Conservation (phyloP, 305 asterid species). For the Lippia alba region DNA sequence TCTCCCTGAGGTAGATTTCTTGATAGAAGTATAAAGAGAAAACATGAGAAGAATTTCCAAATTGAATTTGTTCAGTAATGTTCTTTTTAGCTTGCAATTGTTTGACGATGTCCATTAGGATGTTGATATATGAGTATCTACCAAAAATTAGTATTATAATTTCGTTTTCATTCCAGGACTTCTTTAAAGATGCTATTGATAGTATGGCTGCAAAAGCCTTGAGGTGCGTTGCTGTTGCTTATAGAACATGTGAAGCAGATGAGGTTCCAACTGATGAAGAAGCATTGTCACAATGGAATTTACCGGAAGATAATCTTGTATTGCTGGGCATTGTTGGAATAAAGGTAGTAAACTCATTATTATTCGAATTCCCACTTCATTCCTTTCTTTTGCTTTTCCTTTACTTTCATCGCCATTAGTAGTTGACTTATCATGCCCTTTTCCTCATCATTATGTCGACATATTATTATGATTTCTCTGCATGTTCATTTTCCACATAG, state of each 20-base stretch:
- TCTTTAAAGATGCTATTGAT: constrained; percentile 72
- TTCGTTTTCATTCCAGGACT: constrained; percentile 55
- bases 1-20: constrained; percentile 15
- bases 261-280: constrained; percentile 79
- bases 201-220: constrained; percentile 88
- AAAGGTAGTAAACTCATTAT: constrained; percentile 56
- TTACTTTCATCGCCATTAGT: constrained; percentile 8
- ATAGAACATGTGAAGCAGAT: constrained; percentile 60
- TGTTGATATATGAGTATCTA: constrained; percentile 8
- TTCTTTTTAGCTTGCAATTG: constrained; percentile 24
- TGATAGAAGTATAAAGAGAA: constrained; percentile 12
- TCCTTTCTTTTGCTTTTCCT: constrained; percentile 12
- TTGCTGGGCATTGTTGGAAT: constrained; percentile 91
- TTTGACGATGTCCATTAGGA: constrained; percentile 8
- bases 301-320: constrained; percentile 83
- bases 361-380: constrained; percentile 16
- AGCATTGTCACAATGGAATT: constrained; percentile 66
- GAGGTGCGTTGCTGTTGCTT: constrained; percentile 95
- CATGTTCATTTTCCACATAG: constrained; percentile 14
- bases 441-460: constrained; percentile 16
- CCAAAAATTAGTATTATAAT: constrained; percentile 19
- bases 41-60: constrained; percentile 18
- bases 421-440: constrained; percentile 27
- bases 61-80: constrained; percentile 1
- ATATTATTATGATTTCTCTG: constrained; percentile 7